phyloP scores from a whole-genome alignment of 192 early-diverging fungal species.

The Linnemannia elongata region DNA sequence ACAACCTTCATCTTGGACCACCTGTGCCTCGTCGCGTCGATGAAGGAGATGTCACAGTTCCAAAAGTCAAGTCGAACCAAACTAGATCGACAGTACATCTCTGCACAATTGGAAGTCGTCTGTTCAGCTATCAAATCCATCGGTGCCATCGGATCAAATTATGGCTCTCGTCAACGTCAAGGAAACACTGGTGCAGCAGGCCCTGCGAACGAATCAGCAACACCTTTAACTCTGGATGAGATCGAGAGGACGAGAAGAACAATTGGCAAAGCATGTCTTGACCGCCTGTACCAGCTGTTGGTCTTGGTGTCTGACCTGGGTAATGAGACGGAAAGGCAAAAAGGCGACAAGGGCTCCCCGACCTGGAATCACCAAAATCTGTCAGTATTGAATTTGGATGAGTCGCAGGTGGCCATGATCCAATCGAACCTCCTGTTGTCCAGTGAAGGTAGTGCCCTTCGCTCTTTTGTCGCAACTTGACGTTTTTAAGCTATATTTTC shows the following conservation, averaged over 20 bases:
- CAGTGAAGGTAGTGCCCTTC: slow-evolving; percentile 24
- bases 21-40: slow-evolving; percentile 23
- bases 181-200: not conserved
- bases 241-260: not conserved
- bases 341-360: not conserved
- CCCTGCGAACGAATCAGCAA: not conserved
- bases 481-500: not conserved
- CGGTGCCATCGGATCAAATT: slow-evolving; percentile 20
- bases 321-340: not conserved
- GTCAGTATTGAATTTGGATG: slow-evolving; percentile 19
- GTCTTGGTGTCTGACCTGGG: slow-evolving; percentile 24
- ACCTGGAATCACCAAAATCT: slow-evolving; percentile 14
- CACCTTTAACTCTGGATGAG: not conserved
- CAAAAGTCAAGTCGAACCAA: slow-evolving; percentile 12
- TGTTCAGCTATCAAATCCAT: slow-evolving; percentile 19
- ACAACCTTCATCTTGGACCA: slow-evolving; percentile 26
- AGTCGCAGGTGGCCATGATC: slow-evolving; percentile 15
- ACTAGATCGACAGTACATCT: slow-evolving; percentile 16
- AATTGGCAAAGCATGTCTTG: slow-evolving; percentile 11
- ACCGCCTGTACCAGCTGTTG: slow-evolving; percentile 25
- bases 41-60: slow-evolving; percentile 5
- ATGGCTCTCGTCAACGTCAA: not conserved
- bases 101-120: slow-evolving; percentile 13
- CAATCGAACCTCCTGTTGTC: slow-evolving; percentile 14
- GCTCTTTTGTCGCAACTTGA: too few relatives aligned